Base-by-base conservation (phyloP, 1,284 basidiomycete genomes). In the Cutaneotrichosporon curvatum region DNA sequence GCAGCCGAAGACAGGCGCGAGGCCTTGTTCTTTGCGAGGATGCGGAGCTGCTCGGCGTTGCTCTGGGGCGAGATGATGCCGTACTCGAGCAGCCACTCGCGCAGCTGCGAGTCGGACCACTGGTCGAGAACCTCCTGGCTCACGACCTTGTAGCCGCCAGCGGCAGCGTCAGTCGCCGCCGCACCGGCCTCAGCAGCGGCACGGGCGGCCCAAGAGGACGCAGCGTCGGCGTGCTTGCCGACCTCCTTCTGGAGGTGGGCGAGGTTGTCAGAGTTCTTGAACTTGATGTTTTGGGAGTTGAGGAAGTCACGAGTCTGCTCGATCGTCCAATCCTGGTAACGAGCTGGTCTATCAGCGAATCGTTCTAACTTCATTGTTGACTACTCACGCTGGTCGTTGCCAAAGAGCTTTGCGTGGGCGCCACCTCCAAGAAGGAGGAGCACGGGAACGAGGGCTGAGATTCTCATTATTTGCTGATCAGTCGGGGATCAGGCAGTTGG, bases 51-150 rank as follows among this genome's bases (percentile, higher is more conserved):
- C 63, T 94, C 90, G 46, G 79, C 77, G 3, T 82, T 81, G 4
- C 85, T 83, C 20, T 78, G 77, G 12, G 90, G 90, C 15, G 82
- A 79, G 37, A 94, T 80, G 51, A 92, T 76, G 37, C 89, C 89
- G 55, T 90, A 82, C 62, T 87, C 80, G 48, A 94, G 78, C n/a
- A 95, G 76, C 72, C 84, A 92, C 56, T 84, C 75, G 58, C 88
- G 79, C 22, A 94, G 75, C 39, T 78, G 78, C 22, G 81, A 83
- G 63, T 94, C 88, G 61, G 85, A 81, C 88, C 88, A 74, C 62
- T 64, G 64, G 50, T 76, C 73, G 47, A 75, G 61, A 2, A 71
- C 61, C 30, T 66, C 60, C 32, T 75, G 72, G 42, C 68, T 66
- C 16, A 50, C 32, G 35, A 37, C 47, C 36, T 73, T 58, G 39